These are phyloP conservation scores for Zangia roseola DNA, from an alignment of 768 basidiomycete species.

Conservation along the genomic window DNA sequence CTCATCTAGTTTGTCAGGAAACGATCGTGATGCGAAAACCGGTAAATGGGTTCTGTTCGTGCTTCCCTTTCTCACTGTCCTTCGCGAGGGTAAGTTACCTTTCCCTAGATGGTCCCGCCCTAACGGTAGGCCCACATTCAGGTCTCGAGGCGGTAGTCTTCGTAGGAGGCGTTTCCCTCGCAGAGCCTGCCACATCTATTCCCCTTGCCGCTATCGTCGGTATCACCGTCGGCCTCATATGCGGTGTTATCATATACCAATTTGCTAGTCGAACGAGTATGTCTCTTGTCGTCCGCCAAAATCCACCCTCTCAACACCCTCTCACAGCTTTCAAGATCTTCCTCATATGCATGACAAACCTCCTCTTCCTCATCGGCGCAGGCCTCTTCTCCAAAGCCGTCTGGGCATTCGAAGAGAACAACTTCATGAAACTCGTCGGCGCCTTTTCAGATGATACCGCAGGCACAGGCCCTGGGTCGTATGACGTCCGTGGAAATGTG, in stretches of 20 bases:
- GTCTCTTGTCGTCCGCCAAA: conserved; percentile 18
- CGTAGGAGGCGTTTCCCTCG: conserved; percentile 90
- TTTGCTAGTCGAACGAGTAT: conserved; percentile 73
- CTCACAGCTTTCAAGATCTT: conserved; percentile 72
- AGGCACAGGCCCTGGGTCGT: conserved; percentile 83
- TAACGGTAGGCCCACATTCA: conserved; percentile 21
- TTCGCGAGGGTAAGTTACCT: conserved; percentile 73
- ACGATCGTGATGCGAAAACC: conserved; percentile 47
- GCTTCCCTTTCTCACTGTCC: conserved; percentile 86
- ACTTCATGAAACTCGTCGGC: conserved; percentile 69
- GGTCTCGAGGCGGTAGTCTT: conserved; percentile 91
- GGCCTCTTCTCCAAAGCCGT: conserved; percentile 86
- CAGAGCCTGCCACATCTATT: conserved; percentile 77
- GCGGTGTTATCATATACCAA: conserved; percentile 76
- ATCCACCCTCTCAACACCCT: neutral
- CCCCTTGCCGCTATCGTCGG: conserved; percentile 90
- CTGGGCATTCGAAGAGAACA: conserved; percentile 67
- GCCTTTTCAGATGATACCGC: conserved; percentile 63
- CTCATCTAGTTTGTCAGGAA: conserved; percentile 29
- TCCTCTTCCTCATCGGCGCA: conserved; percentile 90
- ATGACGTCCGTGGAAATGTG: conserved; percentile 75
- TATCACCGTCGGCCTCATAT: conserved; percentile 68
- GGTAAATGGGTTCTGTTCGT: conserved; percentile 89
- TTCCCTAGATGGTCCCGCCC: neutral
- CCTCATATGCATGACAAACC: conserved; percentile 88